phyloP scores from a whole-genome alignment of 2,329 filamentous ascomycete species.

The Fusarium sp. region DNA sequence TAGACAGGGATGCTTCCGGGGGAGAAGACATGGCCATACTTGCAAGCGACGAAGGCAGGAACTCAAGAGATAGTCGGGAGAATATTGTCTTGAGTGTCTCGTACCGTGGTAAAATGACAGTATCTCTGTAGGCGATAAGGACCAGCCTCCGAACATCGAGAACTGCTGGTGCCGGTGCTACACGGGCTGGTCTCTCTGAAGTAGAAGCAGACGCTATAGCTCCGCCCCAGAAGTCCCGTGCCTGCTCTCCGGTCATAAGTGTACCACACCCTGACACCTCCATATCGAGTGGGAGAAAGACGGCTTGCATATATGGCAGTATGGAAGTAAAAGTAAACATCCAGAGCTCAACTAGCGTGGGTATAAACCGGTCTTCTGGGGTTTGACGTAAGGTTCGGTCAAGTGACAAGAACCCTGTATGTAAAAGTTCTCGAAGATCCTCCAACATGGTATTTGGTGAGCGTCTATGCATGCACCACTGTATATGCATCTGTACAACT shows the following conservation, averaged over 20 bases:
- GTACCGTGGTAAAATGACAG: constrained; percentile 87
- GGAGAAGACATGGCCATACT: constrained; percentile 65
- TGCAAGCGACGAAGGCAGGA: constrained; percentile 65
- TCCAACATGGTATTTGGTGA: constrained; percentile 78
- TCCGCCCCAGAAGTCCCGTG: constrained; percentile 90
- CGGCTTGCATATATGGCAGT: constrained; percentile 92
- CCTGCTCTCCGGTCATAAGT: constrained; percentile 80
- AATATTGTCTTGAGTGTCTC: constrained; percentile 91
- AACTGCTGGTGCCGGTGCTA: constrained; percentile 61
- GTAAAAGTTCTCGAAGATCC: constrained; percentile 78
- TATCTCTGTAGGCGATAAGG: constrained; percentile 87
- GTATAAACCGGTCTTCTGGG: constrained; percentile 88
- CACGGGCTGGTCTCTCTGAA: constrained; percentile 51
- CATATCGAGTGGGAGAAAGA: constrained; percentile 91
- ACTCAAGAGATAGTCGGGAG: constrained; percentile 88
- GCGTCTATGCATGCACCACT: constrained; percentile 79
- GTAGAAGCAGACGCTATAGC: constrained; percentile 58
- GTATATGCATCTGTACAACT: constrained; percentile 81
- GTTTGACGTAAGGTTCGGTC: constrained; percentile 84
- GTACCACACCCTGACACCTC: constrained; percentile 89
- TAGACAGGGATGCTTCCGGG: constrained; percentile 60
- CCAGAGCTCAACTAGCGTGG: constrained; percentile 92
- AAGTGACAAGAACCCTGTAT: constrained; percentile 85
- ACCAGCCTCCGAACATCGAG: constrained; percentile 91
- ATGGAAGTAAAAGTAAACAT: constrained; percentile 90